Percentiles rank a stretch among this genome's conserved stretches.
Evolutionary conservation across 805 yeast genomes (phyloP).

Genomic region (Candida saitoana): DNA sequence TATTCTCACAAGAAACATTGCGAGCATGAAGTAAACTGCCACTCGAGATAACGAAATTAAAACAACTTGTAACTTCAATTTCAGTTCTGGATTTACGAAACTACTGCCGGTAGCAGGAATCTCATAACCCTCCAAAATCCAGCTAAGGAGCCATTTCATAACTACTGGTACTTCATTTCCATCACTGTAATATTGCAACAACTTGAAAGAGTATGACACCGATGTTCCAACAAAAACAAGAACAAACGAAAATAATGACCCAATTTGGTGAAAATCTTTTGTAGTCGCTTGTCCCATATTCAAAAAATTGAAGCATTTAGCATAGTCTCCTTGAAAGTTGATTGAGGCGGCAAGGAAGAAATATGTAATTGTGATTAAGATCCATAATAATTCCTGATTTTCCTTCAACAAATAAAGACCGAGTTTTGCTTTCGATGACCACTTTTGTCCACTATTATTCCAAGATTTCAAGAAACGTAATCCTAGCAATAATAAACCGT

Average conservation of each 20-base stretch:
- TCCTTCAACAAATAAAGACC: conserved; percentile 36
- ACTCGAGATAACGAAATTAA: conserved; percentile 24
- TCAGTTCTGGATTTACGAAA: conserved; percentile 6
- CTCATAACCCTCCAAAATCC: conserved; percentile 21
- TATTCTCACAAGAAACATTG: conserved; percentile 27
- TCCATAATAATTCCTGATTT: conserved; percentile 43
- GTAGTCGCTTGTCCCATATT: conserved; percentile 1
- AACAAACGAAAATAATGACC: conserved; percentile 40
- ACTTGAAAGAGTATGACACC: conserved; percentile 51
- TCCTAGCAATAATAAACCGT: conserved; percentile 22
- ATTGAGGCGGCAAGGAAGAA: conserved; percentile 16
- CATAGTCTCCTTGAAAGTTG: conserved; percentile 22
- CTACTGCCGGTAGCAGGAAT: not conserved
- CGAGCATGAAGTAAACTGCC: conserved; percentile 20
- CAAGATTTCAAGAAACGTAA: conserved; percentile 70
- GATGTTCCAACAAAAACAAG: conserved; percentile 43
- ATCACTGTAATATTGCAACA: conserved; percentile 48
- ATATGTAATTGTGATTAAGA: conserved; percentile 40
- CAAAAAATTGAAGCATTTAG: conserved; percentile 16
- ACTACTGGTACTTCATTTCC: conserved; percentile 51
- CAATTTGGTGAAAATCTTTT: conserved; percentile 13
- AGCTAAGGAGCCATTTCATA: conserved; percentile 20
- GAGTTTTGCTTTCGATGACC: conserved; percentile 36
- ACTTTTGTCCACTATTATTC: conserved; percentile 90
- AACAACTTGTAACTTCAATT: conserved; percentile 18